Base-by-base conservation (phyloP, 75 land plant species). In the Cunninghamia lanceolata region DNA sequence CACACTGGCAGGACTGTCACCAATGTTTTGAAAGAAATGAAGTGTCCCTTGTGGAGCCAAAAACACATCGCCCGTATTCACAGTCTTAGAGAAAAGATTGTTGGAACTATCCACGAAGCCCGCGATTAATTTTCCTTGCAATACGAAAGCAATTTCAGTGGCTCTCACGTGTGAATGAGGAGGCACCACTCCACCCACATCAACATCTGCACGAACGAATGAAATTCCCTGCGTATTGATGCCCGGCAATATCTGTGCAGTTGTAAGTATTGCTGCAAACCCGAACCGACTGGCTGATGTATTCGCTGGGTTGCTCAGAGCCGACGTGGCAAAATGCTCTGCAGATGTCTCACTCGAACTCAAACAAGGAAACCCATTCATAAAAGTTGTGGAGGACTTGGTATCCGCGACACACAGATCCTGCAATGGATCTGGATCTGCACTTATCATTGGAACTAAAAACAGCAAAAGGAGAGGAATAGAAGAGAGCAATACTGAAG, bases 341-440 rank as follows among this genome's bases (percentile, higher is more conserved):
- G 91, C 52, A 14, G 85, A 74, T 0, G 84, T 88, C 36, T 73
- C 40, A 28, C 70, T 82, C 6, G 86, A 79, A 30, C 86, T 86
- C 73, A 90, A 86, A 92, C 94, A 94, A 0, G 91, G 92, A 47
- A 91, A 89, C 7, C 95, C 95, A 66, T 93, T 92, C 32, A 93
- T 40, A 10, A 85, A 76, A 19, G 53, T 13, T 3, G 83, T 45
- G 9, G 52, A 50, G 9, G 84, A 53, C 46, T 16, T 87, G 35
- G 85, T 30, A 76, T 91, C 91, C 34, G 90, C 93, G 30, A 94
- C 85, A 79, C 94, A 92, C 89, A 90, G 89, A 84, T 94, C 95
- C 56, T 92, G 92, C 32, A 91, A 83, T 0, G 94, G 89, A 45
- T 93, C 94, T n/a, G 93, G 87, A 53, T 94, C 94, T 1, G 91